These are phyloP conservation scores for Rachicladosporium sp. DNA, from an alignment of 2,329 filamentous ascomycete species.

Conservation along the genomic window DNA sequence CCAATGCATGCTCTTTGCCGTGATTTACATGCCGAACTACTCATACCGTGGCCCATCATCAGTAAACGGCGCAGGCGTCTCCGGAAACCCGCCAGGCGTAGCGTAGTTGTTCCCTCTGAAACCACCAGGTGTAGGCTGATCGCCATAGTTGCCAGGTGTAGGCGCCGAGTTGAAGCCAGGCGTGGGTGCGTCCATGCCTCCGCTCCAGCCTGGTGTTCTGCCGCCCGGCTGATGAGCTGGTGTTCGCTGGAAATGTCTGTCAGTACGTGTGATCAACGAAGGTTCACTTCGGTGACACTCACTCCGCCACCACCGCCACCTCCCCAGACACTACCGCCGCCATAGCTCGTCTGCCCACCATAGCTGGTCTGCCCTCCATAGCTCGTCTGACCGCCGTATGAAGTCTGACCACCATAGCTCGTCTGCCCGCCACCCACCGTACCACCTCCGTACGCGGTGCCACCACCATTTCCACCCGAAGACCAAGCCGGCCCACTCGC, in stretches of 20 bases:
- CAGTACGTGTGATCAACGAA: too few relatives aligned
- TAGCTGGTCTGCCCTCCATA: slow-evolving; percentile 46
- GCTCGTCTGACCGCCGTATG: slow-evolving; percentile 43
- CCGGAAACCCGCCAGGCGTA: slow-evolving; percentile 33
- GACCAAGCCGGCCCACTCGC: slow-evolving; percentile 33
- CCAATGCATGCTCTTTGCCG: too few relatives aligned
- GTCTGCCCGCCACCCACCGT: slow-evolving; percentile 30
- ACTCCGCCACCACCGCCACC: slow-evolving; percentile 13
- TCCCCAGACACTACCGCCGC: slow-evolving; percentile 14
- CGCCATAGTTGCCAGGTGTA: slow-evolving; percentile 26
- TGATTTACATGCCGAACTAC: slow-evolving; percentile 5
- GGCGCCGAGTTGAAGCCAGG: slow-evolving; percentile 30
- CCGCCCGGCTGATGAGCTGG: slow-evolving; percentile 52
- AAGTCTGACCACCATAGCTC: slow-evolving; percentile 33
- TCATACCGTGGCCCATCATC: slow-evolving; percentile 33
- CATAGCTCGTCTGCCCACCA: slow-evolving; percentile 30
- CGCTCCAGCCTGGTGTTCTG: slow-evolving; percentile 62
- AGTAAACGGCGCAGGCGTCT: slow-evolving; percentile 29
- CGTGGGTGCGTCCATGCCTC: slow-evolving; percentile 52
- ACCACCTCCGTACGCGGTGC: slow-evolving; percentile 22
- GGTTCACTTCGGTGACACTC: neutral
- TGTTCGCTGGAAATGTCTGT: slow-evolving; percentile 15
- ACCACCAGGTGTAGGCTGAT: slow-evolving; percentile 26
- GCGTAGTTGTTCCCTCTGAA: slow-evolving; percentile 17
- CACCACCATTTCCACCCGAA: slow-evolving; percentile 22